These are phyloP conservation scores for Theileria equi DNA, from an alignment of 169 alveolate species.

Conservation along the genomic window DNA sequence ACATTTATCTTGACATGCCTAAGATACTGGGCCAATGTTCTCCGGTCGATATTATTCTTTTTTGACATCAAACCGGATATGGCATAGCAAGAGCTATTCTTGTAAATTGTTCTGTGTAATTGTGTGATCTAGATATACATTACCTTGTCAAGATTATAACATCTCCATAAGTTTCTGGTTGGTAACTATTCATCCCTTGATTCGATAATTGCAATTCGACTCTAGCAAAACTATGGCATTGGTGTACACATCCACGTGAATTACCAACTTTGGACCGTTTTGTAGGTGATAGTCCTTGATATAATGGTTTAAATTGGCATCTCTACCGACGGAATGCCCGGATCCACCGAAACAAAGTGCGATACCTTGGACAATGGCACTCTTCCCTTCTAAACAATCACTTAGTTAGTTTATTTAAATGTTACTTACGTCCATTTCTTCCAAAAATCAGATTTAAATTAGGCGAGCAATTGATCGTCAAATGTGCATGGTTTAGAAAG, in stretches of 20 bases:
- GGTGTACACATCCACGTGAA: conserved; percentile 5
- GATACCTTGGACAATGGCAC: conserved; percentile 78
- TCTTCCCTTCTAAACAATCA: conserved; percentile 63
- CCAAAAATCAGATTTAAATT: conserved; percentile 73
- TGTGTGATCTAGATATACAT: neutral
- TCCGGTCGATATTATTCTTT: conserved; percentile 10
- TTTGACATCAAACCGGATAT: conserved; percentile 26
- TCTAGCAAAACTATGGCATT: conserved; percentile 33
- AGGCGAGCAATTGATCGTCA: conserved; percentile 68
- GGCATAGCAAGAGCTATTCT: conserved; percentile 29
- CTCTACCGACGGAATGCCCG: conserved; percentile 76
- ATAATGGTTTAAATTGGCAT: conserved; percentile 62
- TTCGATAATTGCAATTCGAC: conserved; percentile 45
- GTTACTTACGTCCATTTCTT: conserved; percentile 72
- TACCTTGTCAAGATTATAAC: conserved; percentile 37
- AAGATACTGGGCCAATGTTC: conserved; percentile 22
- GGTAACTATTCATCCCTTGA: conserved; percentile 30
- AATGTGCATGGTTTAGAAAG: conserved; percentile 74
- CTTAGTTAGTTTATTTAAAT: too few species aligned
- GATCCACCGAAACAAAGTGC: conserved; percentile 77
- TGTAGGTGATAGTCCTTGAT: conserved; percentile 76
- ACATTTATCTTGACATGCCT: conserved; percentile 55
- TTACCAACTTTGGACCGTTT: conserved; percentile 62
- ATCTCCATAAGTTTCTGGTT: conserved; percentile 48
- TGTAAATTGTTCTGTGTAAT: conserved; percentile 14